These are phyloP conservation scores for Boletellus deceptivus DNA, from an alignment of 1,284 basidiomycete species.

Conservation along the genomic window DNA sequence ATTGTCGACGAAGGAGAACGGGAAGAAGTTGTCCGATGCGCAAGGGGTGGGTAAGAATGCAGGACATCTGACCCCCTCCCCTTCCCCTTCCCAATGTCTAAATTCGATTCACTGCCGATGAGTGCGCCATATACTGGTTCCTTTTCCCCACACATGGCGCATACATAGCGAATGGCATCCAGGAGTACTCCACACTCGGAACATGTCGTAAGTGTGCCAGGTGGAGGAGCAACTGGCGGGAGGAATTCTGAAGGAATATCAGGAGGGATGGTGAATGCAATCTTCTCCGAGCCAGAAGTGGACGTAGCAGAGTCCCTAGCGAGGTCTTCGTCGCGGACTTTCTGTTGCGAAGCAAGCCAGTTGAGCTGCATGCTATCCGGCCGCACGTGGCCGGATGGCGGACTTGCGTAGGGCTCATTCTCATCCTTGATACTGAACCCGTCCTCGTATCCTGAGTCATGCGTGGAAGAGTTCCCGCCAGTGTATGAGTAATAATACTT, in stretches of 20 bases:
- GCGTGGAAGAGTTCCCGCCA: conserved; percentile 46
- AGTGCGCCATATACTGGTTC: conserved; percentile 35
- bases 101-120: conserved; percentile 7
- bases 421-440: conserved; percentile 36
- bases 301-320: conserved; percentile 15
- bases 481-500: conserved; percentile 76
- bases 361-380: conserved; percentile 62
- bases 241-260: conserved; percentile 55
- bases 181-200: conserved; percentile 74
- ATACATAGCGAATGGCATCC: conserved; percentile 83
- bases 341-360: conserved; percentile 56
- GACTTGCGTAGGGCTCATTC: conserved; percentile 22
- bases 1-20: conserved; percentile 38
- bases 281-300: conserved; percentile 33
- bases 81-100: conserved; percentile 35
- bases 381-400: conserved; percentile 35
- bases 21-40: conserved; percentile 31
- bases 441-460: conserved; percentile 54
- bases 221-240: conserved; percentile 49
- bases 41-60: conserved; percentile 26
- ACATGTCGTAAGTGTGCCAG: conserved; percentile 75
- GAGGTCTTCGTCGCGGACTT: conserved; percentile 20
- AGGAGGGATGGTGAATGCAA: conserved; percentile 33
- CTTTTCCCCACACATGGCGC: conserved; percentile 81
- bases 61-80: conserved; percentile 23